Conservation (phyloP, 148 eudicot species). For the Agrostemma githago region DNA sequence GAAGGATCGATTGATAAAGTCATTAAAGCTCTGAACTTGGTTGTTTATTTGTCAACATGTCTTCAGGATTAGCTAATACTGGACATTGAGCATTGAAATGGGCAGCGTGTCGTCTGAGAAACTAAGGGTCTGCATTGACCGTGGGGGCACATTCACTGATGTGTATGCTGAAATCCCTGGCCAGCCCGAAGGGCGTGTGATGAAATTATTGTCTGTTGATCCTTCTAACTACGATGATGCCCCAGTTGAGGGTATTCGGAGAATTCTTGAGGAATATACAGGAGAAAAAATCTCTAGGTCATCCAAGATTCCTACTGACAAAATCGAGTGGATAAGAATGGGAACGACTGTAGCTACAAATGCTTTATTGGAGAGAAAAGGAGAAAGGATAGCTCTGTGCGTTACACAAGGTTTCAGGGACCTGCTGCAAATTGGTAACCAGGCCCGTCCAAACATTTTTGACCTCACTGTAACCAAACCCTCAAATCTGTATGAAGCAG, state of each 20-base stretch:
- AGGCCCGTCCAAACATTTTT: conserved; percentile 90
- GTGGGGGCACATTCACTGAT: conserved; percentile 97
- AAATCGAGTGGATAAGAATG: conserved; percentile 97
- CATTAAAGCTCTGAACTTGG: neutral
- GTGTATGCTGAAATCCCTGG: conserved; percentile 97
- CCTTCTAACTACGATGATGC: conserved; percentile 98
- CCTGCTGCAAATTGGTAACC: conserved; percentile 89
- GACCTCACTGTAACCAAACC: conserved; percentile 91
- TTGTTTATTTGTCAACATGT: conserved; percentile 1
- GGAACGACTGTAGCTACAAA: conserved; percentile 99
- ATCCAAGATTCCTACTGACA: conserved; percentile 81
- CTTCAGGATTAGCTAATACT: conserved; percentile 15
- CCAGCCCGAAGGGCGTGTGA: conserved; percentile 70
- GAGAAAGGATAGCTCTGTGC: conserved; percentile 91
- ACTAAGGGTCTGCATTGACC: conserved; percentile 88
- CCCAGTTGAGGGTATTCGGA: conserved; percentile 90
- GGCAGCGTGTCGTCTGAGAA: conserved; percentile 57
- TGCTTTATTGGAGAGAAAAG: conserved; percentile 88
- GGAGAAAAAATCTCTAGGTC: conserved; percentile 63
- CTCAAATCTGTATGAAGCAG: conserved; percentile 85
- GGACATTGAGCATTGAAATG: conserved; percentile 36
- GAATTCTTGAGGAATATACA: conserved; percentile 82
- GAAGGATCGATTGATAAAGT: neutral
- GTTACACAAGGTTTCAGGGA: conserved; percentile 86
- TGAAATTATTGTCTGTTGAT: conserved; percentile 91